Conservation (phyloP, 2,329 filamentous ascomycete species). For the Diaporthe citri region DNA sequence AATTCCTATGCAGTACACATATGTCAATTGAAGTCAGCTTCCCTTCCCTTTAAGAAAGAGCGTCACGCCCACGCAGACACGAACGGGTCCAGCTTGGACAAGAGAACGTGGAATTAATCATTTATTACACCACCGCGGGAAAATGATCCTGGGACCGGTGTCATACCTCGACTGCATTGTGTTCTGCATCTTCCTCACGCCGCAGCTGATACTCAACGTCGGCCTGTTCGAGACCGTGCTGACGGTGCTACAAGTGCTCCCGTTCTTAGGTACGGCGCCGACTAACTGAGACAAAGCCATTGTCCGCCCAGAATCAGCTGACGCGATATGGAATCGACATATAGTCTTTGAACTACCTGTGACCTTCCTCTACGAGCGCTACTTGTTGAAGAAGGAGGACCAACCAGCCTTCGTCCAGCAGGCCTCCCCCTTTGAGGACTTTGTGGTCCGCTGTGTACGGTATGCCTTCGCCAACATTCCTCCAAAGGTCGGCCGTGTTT, state of each 20-base stretch:
- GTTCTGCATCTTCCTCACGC: slow-evolving; percentile 78
- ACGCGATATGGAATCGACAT: neutral
- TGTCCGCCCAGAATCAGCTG: neutral
- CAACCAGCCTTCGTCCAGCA: slow-evolving; percentile 74
- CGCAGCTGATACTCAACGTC: slow-evolving; percentile 77
- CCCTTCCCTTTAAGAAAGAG: neutral
- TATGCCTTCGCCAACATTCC: slow-evolving; percentile 82
- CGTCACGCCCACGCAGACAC: slow-evolving; percentile 9
- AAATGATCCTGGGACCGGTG: slow-evolving; percentile 80
- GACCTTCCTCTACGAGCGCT: slow-evolving; percentile 69
- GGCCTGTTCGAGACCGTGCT: slow-evolving; percentile 70
- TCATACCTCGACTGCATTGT: slow-evolving; percentile 81
- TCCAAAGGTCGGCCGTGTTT: slow-evolving; percentile 76
- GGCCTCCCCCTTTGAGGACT: slow-evolving; percentile 80
- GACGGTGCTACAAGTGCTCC: slow-evolving; percentile 73
- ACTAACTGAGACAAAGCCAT: neutral
- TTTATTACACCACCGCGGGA: slow-evolving; percentile 31
- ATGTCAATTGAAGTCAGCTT: neutral
- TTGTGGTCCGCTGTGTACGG: slow-evolving; percentile 81
- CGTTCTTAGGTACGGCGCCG: slow-evolving; percentile 72
- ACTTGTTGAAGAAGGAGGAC: slow-evolving; percentile 56
- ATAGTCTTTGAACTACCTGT: slow-evolving; percentile 70
- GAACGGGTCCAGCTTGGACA: neutral
- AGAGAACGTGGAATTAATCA: too few species aligned
- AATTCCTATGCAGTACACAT: neutral